Evolutionary conservation across 2,329 filamentous ascomycete species (phyloP).

Genomic region (Paracamarosporium sp.): DNA sequence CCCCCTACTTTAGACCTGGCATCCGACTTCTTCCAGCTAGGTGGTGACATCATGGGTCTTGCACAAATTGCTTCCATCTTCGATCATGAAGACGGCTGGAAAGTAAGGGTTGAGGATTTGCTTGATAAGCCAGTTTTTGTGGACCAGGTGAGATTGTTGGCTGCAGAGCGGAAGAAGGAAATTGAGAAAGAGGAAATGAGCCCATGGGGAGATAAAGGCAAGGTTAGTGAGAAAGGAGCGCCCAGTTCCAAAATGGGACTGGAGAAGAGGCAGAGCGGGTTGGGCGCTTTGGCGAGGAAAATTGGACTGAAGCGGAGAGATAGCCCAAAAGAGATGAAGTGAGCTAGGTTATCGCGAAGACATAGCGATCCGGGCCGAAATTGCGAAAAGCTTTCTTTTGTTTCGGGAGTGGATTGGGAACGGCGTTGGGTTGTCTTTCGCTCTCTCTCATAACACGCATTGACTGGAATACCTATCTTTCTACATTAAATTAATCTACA

Average conservation of each 20-base stretch:
- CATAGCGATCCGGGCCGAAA: background rate
- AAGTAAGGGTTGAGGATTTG: slow-evolving; percentile 38
- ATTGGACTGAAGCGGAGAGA: slow-evolving; percentile 29
- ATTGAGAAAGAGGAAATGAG: slow-evolving; percentile 33
- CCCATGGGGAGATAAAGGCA: slow-evolving; percentile 41
- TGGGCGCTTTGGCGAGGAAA: slow-evolving; percentile 18
- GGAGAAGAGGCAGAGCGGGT: slow-evolving; percentile 25
- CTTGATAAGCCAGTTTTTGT: slow-evolving; percentile 38
- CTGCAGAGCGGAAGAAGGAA: slow-evolving; percentile 32
- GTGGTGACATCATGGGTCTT: slow-evolving; percentile 43
- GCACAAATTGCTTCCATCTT: slow-evolving; percentile 40
- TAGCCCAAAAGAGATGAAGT: slow-evolving; percentile 9
- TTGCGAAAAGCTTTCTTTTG: background rate
- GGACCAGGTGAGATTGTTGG: slow-evolving; percentile 36
- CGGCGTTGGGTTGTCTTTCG: background rate
- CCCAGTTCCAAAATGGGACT: slow-evolving; percentile 6
- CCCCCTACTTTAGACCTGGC: slow-evolving; percentile 26
- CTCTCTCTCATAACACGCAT: background rate
- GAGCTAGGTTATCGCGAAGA: background rate
- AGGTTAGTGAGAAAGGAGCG: slow-evolving; percentile 13
- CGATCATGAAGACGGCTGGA: slow-evolving; percentile 30
- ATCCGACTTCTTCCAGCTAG: slow-evolving; percentile 43
- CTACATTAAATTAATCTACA: too few relatives aligned
- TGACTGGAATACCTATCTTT: too few relatives aligned
- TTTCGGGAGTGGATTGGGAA: background rate